Evolutionary conservation across 306 rosid genomes (phyloP), one percentile per base, ranked within the genome.

Genomic region (Cicer arietinum): DNA sequence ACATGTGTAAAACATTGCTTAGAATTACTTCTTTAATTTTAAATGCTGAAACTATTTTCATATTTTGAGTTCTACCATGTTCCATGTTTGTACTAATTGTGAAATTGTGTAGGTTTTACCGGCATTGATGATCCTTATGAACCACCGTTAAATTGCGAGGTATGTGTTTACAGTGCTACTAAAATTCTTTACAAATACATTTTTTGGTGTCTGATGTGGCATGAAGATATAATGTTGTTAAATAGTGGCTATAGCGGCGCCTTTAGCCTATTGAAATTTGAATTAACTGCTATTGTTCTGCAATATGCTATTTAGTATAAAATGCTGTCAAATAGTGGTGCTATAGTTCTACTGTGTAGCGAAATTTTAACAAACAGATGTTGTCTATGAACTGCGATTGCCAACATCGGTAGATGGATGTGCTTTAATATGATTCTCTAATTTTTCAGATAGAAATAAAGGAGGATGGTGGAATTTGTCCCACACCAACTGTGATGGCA

Each of bases 51-150:
- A 69, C 47, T 76, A 45, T 12, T 64, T 60, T 20, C 69, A 22
- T n/a, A 39, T 75, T 51, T 78, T 46, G 71, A 57, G 12, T 7
- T 41, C 13, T 56, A 40, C 40, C 12, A 22, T 18, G 41, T 62
- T 45, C 25, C 17, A 13, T 11, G 47, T 76, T 5, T 70, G 13
- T 78, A 35, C 50, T 65, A 47, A 50, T 60, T 42, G 10, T 66
- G 17, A 4, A 51, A 47, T 76, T 82, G 67, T 80, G 1, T 47
- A 92, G 97, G 97, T 84, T 92, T 92, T 83, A 90, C 97, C 0
- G 97, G 96, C 81, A 90, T 92, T 10, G 96, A 92, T 52, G 97
- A 92, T 77, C 93, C 93, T n/a, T 92, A 90, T 40, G 97, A 92
- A 66, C 84, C 87, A 54, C 97, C 96, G 10, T n/a, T 87, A 25